These are phyloP conservation scores for Amauroascus niger DNA, from an alignment of 2,329 filamentous ascomycete genomes.

Conservation along the genomic window DNA sequence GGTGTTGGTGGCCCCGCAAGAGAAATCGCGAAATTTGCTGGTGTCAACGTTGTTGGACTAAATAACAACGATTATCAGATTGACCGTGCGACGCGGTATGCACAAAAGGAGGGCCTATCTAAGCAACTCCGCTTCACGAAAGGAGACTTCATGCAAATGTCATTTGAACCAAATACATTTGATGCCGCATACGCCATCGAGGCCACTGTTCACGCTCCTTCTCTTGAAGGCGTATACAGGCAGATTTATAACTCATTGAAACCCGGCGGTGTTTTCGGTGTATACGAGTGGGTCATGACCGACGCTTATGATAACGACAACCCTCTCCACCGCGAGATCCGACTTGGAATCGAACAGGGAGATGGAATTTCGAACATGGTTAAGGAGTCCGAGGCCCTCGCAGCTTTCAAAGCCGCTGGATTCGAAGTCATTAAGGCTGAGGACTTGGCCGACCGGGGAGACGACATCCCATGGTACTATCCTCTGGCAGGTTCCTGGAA, in stretches of 20 bases:
- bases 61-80: slow-evolving; percentile 99
- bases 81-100: slow-evolving; percentile 78
- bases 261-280: slow-evolving; percentile 88
- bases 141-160: slow-evolving; percentile 99
- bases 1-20: slow-evolving; percentile 91
- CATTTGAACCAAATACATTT: slow-evolving; percentile 82
- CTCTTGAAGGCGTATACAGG: slow-evolving; percentile 81
- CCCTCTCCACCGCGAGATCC: slow-evolving; percentile 75
- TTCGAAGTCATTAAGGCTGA: slow-evolving; percentile 77
- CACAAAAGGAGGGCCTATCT: slow-evolving; percentile 67
- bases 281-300: slow-evolving; percentile 99
- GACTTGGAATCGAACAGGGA: slow-evolving; percentile 88
- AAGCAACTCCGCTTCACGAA: slow-evolving; percentile 79
- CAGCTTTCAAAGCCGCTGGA: slow-evolving; percentile 76
- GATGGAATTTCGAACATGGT: slow-evolving; percentile 98
- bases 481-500: slow-evolving; percentile 75
- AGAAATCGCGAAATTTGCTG: slow-evolving; percentile 93
- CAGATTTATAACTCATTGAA: slow-evolving; percentile 94
- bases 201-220: slow-evolving; percentile 88
- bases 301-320: slow-evolving; percentile 87
- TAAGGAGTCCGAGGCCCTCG: slow-evolving; percentile 66
- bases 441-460: slow-evolving; percentile 69
- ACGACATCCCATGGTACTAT: slow-evolving; percentile 86
- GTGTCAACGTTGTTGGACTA: slow-evolving; percentile 75
- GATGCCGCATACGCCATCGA: slow-evolving; percentile 96